Evolutionary conservation across 345 rosid species (phyloP).

Genomic region (Bruguiera parviflora): DNA sequence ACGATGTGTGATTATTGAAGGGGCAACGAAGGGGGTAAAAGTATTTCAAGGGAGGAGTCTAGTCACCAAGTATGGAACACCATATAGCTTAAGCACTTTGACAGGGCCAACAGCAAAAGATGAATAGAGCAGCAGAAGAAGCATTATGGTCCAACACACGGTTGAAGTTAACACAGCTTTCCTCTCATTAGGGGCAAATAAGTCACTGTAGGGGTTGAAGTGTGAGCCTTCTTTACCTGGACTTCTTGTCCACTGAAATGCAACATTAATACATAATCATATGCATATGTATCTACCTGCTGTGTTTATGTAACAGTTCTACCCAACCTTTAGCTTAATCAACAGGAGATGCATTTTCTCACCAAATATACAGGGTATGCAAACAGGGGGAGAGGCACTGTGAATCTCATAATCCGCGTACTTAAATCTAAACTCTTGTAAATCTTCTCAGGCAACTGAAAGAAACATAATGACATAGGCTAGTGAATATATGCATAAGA

Average conservation of each 20-base stretch:
- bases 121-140: conserved; percentile 37
- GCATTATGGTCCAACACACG: conserved; percentile 71
- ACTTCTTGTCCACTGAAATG: conserved; percentile 25
- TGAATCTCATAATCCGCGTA: conserved; percentile 50
- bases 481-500: neutral
- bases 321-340: too few relatives aligned
- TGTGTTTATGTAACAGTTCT: too few relatives aligned
- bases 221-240: conserved; percentile 36
- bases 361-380: conserved; percentile 75
- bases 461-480: neutral
- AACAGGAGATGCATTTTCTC: conserved; percentile 9
- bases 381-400: conserved; percentile 58
- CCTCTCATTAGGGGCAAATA: conserved; percentile 24
- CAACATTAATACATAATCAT: too few relatives aligned
- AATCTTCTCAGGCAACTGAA: conserved; percentile 58
- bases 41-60: neutral
- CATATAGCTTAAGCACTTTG: conserved; percentile 54
- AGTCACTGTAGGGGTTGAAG: conserved; percentile 28
- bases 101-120: conserved; percentile 44
- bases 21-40: neutral
- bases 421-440: conserved; percentile 39
- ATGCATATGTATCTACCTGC: too few relatives aligned
- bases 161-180: conserved; percentile 33
- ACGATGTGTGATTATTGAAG: neutral
- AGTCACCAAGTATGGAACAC: conserved; percentile 66